phyloP scores from a whole-genome alignment of 176 grass and related monocot genomes.

The Rhipidocladum racemiflorum region DNA sequence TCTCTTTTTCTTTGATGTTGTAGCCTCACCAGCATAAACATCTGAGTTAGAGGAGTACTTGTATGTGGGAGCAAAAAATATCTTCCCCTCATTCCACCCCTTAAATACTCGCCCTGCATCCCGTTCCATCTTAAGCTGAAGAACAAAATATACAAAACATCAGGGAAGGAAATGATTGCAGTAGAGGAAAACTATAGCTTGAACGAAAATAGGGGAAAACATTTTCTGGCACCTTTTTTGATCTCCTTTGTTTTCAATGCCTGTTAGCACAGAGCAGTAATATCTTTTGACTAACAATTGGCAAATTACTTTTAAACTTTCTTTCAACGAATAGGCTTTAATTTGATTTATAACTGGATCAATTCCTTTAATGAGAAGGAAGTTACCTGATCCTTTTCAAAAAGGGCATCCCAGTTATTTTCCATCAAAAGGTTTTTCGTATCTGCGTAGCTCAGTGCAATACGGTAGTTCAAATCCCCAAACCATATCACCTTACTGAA shows the following conservation, averaged over 20 bases:
- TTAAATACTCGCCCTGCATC: constrained; percentile 50
- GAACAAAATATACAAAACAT: constrained; percentile 18
- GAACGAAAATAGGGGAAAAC: not conserved
- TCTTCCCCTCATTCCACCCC: constrained; percentile 84
- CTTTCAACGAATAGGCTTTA: not conserved
- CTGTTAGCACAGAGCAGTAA: not conserved
- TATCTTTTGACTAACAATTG: not conserved
- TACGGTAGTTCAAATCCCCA: constrained; percentile 94
- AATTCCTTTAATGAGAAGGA: constrained; percentile 1
- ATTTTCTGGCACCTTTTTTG: not conserved
- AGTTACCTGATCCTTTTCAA: constrained; percentile 83
- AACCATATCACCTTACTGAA: constrained; percentile 80
- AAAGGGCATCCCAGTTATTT: constrained; percentile 75
- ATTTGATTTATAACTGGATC: not conserved
- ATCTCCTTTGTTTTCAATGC: not conserved
- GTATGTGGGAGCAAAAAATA: constrained; percentile 88
- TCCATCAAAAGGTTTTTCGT: constrained; percentile 62
- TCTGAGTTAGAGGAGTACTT: constrained; percentile 82
- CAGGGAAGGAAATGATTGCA: not conserved
- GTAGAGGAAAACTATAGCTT: not conserved
- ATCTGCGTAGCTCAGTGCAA: constrained; percentile 66
- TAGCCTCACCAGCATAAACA: constrained; percentile 57
- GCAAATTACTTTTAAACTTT: not conserved
- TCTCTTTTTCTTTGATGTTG: constrained; percentile 58
- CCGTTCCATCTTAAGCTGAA: constrained; percentile 73